A percentile compares a stretch with the other conserved stretches of the same genome.
phyloP scores from a whole-genome alignment of 2,329 filamentous ascomycete genomes.

The Leptographium galeiforme region DNA sequence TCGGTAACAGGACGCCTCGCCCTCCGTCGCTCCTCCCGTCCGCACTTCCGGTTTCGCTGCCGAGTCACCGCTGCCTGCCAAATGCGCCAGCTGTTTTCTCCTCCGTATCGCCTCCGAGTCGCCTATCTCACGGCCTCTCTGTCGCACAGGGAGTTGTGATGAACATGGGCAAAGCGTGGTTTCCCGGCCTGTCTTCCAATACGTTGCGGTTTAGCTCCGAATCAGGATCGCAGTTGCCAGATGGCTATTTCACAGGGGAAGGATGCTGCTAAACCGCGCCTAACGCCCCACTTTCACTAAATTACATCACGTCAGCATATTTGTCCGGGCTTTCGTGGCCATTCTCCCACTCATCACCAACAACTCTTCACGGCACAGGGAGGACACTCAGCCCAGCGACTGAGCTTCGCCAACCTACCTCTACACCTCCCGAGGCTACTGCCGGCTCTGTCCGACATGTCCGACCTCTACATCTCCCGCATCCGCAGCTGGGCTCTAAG shows the following conservation, averaged over 20 bases:
- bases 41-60: not conserved
- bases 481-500: constrained; percentile 59
- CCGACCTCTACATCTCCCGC: constrained; percentile 37
- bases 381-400: not conserved
- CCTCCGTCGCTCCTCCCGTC: not conserved
- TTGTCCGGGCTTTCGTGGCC: not conserved
- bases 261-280: not conserved
- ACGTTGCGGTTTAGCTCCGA: not conserved
- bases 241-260: not conserved
- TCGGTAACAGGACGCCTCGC: no score
- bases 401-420: not conserved
- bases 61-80: not conserved
- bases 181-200: not conserved
- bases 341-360: not conserved
- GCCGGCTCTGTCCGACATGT: constrained; percentile 24
- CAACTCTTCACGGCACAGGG: not conserved
- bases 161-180: not conserved
- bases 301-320: not conserved
- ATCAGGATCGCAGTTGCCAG: not conserved
- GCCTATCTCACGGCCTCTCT: not conserved
- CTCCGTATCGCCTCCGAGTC: no score
- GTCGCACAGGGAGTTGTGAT: not conserved
- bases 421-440: not conserved
- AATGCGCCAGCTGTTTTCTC: not conserved
- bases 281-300: not conserved